Evolutionary conservation across 345 rosid genomes (phyloP).

Genomic region (Gossypium bickii): DNA sequence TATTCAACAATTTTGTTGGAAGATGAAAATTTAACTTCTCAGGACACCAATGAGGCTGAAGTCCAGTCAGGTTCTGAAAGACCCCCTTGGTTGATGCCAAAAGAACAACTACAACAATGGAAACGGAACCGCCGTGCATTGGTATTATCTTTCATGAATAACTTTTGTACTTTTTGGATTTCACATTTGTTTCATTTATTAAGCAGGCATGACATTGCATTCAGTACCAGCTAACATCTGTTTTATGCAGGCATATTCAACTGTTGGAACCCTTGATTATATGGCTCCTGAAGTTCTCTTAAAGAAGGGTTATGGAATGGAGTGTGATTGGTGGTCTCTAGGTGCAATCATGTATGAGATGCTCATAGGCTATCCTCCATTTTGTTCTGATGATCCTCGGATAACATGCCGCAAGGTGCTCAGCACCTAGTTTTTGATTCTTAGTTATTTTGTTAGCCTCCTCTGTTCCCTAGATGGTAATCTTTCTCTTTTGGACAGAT

Average conservation of each 20-base stretch:
- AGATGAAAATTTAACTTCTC: conserved; percentile 56
- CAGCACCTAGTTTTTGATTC: conserved; percentile 21
- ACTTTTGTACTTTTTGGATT: background rate
- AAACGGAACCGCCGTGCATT: conserved; percentile 7
- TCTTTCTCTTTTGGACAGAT: conserved; percentile 46
- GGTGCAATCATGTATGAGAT: conserved; percentile 98
- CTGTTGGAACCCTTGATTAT: conserved; percentile 99
- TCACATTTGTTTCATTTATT: conserved; percentile 2
- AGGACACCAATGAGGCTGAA: conserved; percentile 46
- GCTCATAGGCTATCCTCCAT: conserved; percentile 97
- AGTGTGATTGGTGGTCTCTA: conserved; percentile 99
- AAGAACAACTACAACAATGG: conserved; percentile 11
- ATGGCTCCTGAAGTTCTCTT: conserved; percentile 97
- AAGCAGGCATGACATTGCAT: conserved; percentile 15
- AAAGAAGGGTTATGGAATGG: conserved; percentile 97
- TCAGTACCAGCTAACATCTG: conserved; percentile 13
- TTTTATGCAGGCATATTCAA: conserved; percentile 78
- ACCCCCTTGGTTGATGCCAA: conserved; percentile 37
- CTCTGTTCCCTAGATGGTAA: conserved; percentile 22
- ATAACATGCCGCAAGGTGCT: conserved; percentile 92
- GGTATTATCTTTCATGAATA: conserved; percentile 9
- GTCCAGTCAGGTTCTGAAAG: conserved; percentile 33
- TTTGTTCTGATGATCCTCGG: conserved; percentile 96
- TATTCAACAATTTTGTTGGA: conserved; percentile 77
- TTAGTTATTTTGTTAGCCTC: conserved; percentile 8